These are phyloP conservation scores for Marasmius oreades DNA, from an alignment of 1,284 basidiomycete genomes.

Conservation along the genomic window DNA sequence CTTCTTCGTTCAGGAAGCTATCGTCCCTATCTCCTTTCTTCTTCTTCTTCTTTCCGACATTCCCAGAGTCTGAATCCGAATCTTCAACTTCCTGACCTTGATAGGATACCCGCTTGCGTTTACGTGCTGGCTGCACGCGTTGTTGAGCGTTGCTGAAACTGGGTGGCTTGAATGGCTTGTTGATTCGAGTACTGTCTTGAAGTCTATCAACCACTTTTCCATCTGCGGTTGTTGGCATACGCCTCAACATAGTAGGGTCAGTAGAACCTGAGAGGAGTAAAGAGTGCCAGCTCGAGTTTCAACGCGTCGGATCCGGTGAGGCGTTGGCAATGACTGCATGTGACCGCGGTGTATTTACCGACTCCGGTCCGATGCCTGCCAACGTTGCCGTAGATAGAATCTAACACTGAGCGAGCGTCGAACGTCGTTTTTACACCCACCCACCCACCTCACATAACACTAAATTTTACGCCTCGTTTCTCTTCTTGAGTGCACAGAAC, in stretches of 20 bases:
- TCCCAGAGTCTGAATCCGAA: constrained; percentile 54
- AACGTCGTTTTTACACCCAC: no score
- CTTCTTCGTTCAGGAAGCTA: constrained; percentile 52
- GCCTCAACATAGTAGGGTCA: constrained; percentile 51
- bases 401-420: no score
- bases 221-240: constrained; percentile 65
- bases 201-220: constrained; percentile 63
- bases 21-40: constrained; percentile 61
- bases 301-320: no score
- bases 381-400: no score
- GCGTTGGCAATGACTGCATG: no score
- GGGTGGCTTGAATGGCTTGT: constrained; percentile 81
- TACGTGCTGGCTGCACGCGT: constrained; percentile 65
- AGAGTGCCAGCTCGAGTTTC: neutral
- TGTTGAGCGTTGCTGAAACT: constrained; percentile 43
- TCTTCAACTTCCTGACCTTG: constrained; percentile 55
- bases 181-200: constrained; percentile 66
- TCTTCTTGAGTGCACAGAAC: no score
- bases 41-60: constrained; percentile 47
- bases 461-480: no score
- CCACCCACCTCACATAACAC: no score
- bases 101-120: constrained; percentile 82
- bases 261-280: neutral
- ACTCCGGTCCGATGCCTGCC: no score
- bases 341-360: no score